Evolutionary conservation across 345 rosid genomes (phyloP), one percentile per base, ranked within the genome.

Genomic region (Cardiospermum halicacabum): DNA sequence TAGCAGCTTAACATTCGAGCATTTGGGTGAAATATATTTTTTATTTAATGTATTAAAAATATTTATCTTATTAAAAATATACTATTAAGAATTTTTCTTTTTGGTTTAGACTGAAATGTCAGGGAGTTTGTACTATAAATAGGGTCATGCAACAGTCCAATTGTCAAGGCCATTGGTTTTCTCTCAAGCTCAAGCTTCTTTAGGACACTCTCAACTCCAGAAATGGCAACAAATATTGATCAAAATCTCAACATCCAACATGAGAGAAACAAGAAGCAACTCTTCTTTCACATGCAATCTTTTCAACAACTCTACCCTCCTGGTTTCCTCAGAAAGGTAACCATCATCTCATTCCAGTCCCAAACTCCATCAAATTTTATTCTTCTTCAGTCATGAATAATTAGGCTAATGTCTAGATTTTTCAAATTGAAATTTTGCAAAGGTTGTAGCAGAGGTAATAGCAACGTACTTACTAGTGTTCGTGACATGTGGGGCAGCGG

Each of bases 391-490:
- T 7, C 39, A 0, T 34, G 39, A 34, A n/a, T n/a, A n/a, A n/a
- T n/a, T n/a, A n/a, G n/a, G 12, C 43, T 11, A 39, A 7, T 39
- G 15, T 39, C 43, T 11, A 1, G n/a, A 39, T 11, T 11, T 39
- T 39, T 39, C 39, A 34, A n/a, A n/a, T n/a, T n/a, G n/a, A n/a
- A n/a, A n/a, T n/a, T n/a, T n/a, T n/a, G n/a, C n/a, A n/a, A n/a
- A 81, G 91, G 82, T 86, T 57, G 39, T 77, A 32, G 86, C 92
- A 15, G 92, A 86, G 75, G 16, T 64, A 4, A 73, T 83, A 73
- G 86, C 87, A 0, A 86, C 92, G 0, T 83, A 53, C 40, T 58
- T 86, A 69, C 32, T 86, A 72, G 89, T 86, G 22, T 86, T 86
- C 36, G 86, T 81, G 73, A 80, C 86, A 3, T 78, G 87, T 58